Evolutionary conservation across 192 early-diverging fungal species (phyloP).

Genomic region (Phycomyces nitens): DNA sequence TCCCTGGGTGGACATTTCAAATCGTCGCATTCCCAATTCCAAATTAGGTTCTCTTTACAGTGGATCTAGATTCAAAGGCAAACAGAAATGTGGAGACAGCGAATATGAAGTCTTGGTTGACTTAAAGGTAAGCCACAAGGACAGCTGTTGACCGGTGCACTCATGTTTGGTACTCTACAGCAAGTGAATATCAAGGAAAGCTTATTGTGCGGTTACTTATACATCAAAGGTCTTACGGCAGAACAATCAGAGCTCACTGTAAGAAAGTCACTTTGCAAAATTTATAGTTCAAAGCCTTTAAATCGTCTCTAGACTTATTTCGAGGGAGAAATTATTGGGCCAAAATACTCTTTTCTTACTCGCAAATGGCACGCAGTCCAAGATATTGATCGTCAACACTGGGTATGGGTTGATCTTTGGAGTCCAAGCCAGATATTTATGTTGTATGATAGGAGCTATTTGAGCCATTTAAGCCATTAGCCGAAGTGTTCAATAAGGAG

Average conservation of each 20-base stretch:
- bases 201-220: conserved; percentile 73
- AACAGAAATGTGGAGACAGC: conserved; percentile 57
- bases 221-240: conserved; percentile 73
- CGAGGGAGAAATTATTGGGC: conserved; percentile 83
- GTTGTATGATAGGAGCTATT: conserved; percentile 9
- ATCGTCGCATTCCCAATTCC: conserved; percentile 19
- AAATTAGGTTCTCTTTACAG: conserved; percentile 47
- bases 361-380: conserved; percentile 81
- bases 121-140: conserved; percentile 61
- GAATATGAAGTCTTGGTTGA: conserved; percentile 69
- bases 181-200: conserved; percentile 68
- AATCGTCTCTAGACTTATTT: conserved; percentile 79
- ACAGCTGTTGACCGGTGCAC: no score
- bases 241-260: conserved; percentile 72
- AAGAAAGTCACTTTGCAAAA: not conserved
- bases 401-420: no score
- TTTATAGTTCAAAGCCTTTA: no score
- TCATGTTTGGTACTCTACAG: no score
- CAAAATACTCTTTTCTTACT: conserved; percentile 74
- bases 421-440: no score
- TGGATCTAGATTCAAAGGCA: conserved; percentile 62
- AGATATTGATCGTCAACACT: conserved; percentile 67
- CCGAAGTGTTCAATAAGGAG: conserved; percentile 32
- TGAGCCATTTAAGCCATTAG: conserved; percentile 14
- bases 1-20: conserved; percentile 27